Conservation (phyloP, 129 eudicot species). For the Tagetes patula region DNA sequence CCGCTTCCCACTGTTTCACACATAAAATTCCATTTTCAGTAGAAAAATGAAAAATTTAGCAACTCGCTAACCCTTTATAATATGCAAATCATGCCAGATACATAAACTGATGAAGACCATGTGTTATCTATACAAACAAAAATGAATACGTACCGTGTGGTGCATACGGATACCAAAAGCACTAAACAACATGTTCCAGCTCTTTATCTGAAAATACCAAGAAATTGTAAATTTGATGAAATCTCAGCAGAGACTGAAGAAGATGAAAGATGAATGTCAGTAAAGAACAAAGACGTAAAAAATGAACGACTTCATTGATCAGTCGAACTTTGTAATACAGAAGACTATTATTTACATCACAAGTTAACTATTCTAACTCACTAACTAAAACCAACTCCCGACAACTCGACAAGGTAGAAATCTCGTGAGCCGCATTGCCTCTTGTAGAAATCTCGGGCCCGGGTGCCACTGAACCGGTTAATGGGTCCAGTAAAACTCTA, state of each 20-base stretch:
- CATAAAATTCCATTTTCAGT: constrained; percentile 71
- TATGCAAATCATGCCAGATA: constrained; percentile 51
- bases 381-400: no score
- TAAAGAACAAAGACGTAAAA: no score
- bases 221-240: background rate
- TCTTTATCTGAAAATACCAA: constrained; percentile 44
- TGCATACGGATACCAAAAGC: constrained; percentile 72
- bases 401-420: no score
- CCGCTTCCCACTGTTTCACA: constrained; percentile 96
- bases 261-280: no score
- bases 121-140: constrained; percentile 14
- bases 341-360: no score
- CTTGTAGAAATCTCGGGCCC: no score
- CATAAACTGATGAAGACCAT: constrained; percentile 32
- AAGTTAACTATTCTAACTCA: no score
- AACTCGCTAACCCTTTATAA: constrained; percentile 49
- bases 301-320: no score
- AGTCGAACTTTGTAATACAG: no score
- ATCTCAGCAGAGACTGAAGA: background rate
- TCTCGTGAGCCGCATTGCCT: no score
- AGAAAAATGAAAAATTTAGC: constrained; percentile 42
- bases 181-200: constrained; percentile 50
- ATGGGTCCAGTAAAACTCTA: no score
- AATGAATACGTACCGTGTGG: constrained; percentile 79
- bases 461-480: no score